Base-by-base conservation (phyloP, 495 filamentous ascomycete genomes). In the Aspergillus avenaceus region DNA sequence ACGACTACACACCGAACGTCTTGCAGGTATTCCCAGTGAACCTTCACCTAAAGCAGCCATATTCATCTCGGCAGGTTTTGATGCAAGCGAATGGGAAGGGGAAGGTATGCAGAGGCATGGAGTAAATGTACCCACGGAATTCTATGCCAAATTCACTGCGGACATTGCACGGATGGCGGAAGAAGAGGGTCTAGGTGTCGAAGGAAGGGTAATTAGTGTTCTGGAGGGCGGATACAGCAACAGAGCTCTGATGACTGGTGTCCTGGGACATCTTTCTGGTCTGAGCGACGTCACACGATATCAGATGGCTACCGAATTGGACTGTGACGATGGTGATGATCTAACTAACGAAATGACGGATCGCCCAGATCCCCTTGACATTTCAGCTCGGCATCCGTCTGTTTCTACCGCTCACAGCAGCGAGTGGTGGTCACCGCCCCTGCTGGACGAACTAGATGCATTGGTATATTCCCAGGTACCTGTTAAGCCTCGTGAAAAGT, bases 221-320 rank as follows among this genome's bases (percentile, higher is more conserved):
- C 78, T 98, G 9, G 93, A 98, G 64, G 93, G 93, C 21, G 93
- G 93, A 0, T 98, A 98, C 62, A 96, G 89, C 60, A 88, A 97
- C 61, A 80, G 90, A 43, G 93, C 93, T 18, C 65, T 98, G 45
- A 86, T 79, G 58, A 93, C 85, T 28, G 93, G 95, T 25, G 84
- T 96, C 5, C 65, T 97, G 29, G 92, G 90, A 61, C 93, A 97
- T 66, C 56, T 97, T 5, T 84, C 86, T 54, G 93, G 90, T 8
- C 72, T 96, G 29, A 79, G 80, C 16, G 84, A 66, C 45, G 34
- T 21, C 1, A 21, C 34, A 19, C 32, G 49, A 22, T 48, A 28
- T 8, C 23, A 25, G 25, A 34, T 21, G 13, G 16, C 27, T 1
- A 23, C 47, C 3, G 23, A 8, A 3, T 11, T 18, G 14, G 38